phyloP scores from a whole-genome alignment of 2,329 filamentous ascomycete species.

The Chaetomium strumarium region DNA sequence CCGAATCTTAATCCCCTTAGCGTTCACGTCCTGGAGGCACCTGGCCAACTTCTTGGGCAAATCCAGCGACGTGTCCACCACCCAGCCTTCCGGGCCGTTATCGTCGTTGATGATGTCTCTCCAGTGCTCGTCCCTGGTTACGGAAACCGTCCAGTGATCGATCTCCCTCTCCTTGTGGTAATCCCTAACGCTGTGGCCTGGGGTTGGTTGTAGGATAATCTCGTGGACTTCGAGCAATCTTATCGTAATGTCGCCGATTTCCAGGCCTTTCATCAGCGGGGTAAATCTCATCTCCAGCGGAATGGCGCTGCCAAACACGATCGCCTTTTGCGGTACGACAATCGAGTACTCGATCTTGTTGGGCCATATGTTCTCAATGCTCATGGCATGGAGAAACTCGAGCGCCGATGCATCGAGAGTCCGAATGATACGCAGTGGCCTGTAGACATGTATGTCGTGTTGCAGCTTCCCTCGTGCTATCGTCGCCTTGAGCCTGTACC shows the following conservation, averaged over 20 bases:
- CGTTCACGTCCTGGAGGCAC: slow-evolving; percentile 86
- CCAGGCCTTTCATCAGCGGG: slow-evolving; percentile 81
- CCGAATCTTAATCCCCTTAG: slow-evolving; percentile 81
- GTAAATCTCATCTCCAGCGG: slow-evolving; percentile 81
- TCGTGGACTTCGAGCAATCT: slow-evolving; percentile 76
- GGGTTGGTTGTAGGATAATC: slow-evolving; percentile 47
- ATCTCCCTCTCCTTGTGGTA: slow-evolving; percentile 62
- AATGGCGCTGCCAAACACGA: slow-evolving; percentile 85
- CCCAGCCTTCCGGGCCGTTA: slow-evolving; percentile 61
- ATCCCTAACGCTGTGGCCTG: slow-evolving; percentile 44
- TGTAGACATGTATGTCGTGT: slow-evolving; percentile 77
- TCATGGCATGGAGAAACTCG: slow-evolving; percentile 82
- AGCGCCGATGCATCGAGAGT: slow-evolving; percentile 70
- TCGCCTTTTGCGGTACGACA: slow-evolving; percentile 85
- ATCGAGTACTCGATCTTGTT: slow-evolving; percentile 98
- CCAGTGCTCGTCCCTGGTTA: slow-evolving; percentile 57
- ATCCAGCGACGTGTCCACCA: slow-evolving; percentile 55
- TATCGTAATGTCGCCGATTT: slow-evolving; percentile 75
- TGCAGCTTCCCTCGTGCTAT: slow-evolving; percentile 81
- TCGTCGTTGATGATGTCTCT: slow-evolving; percentile 64
- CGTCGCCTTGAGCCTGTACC: slow-evolving; percentile 87
- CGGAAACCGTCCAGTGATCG: slow-evolving; percentile 50
- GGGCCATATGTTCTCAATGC: slow-evolving; percentile 94
- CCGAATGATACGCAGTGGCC: slow-evolving; percentile 70
- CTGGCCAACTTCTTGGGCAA: slow-evolving; percentile 75